Evolutionary conservation across 148 eudicot species (phyloP), one percentile per base, ranked within the genome.

Genomic region (Chenopodium album): DNA sequence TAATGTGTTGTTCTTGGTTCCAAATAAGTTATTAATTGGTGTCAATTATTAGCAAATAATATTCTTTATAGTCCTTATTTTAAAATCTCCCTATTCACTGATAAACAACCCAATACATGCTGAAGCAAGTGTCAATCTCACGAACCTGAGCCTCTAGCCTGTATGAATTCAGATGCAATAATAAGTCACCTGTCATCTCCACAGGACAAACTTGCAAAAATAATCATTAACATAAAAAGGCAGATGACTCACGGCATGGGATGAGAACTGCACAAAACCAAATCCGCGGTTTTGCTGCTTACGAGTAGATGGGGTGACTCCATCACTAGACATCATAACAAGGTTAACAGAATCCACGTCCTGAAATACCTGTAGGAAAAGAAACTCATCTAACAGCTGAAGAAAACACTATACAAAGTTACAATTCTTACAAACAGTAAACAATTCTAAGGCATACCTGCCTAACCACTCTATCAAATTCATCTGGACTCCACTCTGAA

Each of bases 81-180:
- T 32, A 66, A 26, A 19, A 16, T 22, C 9, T 1, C 9, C 48
- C 14, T 28, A 28, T 67, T 65, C 52, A 75, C 2, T 76, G 54
- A 50, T 23, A 71, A 71, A 62, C 23, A 46, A 76, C 74, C 77
- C 65, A 82, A 76, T 65, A 83, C 85, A 88, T 62, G 89, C 85
- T 83, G 95, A 85, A 90, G 88, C 84, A 85, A 88, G 88, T 84
- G 87, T 84, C 90, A 89, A 71, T 88, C 86, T 91, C 93, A 89
- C 88, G 84, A 86, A 90, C 90, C 90, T 92, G 92, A 87, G 89
- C 93, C 86, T 88, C 84, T 88, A 88, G 84, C 95, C 93, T 92
- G 95, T 90, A 89, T 71, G 86, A 92, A 90, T 88, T 84, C 82
- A 90, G 85, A 87, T 84, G 90, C 87, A 83, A 84, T 81, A 73